Percentiles rank a stretch among this genome's conserved stretches.
phyloP scores from a whole-genome alignment of 2,329 filamentous ascomycete genomes.

The Paraconiothyrium sp. region DNA sequence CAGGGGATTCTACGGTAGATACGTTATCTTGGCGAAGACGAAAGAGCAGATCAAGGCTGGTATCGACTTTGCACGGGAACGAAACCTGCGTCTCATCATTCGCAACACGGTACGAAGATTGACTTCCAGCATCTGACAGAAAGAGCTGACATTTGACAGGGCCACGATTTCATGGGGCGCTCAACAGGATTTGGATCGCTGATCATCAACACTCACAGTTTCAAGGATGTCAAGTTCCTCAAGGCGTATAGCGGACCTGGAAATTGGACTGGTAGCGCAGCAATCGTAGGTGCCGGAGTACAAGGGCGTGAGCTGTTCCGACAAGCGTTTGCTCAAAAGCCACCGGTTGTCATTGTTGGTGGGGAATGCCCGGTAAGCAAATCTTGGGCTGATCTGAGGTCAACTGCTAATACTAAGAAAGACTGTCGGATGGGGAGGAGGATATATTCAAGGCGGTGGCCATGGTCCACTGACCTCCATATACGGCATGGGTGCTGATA shows the following conservation, averaged over 20 bases:
- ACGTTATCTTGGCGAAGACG: conserved; percentile 45
- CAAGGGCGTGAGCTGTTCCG: conserved; percentile 46
- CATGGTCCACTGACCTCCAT: conserved; percentile 52
- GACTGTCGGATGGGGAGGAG: conserved; percentile 54
- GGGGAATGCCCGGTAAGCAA: conserved; percentile 47
- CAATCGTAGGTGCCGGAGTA: conserved; percentile 45
- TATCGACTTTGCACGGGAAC: conserved; percentile 44
- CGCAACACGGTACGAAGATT: conserved; percentile 35
- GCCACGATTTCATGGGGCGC: conserved; percentile 49
- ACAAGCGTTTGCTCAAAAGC: conserved; percentile 39
- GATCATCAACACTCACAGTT: conserved; percentile 50
- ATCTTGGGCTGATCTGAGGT: background rate
- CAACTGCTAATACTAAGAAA: conserved; percentile 19
- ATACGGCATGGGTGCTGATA: conserved; percentile 52
- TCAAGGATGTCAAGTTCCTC: conserved; percentile 43
- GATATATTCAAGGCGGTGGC: conserved; percentile 56
- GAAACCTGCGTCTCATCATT: conserved; percentile 45
- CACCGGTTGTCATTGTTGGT: conserved; percentile 47
- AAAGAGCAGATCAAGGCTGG: conserved; percentile 46
- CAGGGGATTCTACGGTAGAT: conserved; percentile 43
- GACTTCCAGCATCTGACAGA: too few species aligned
- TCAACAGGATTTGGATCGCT: conserved; percentile 46
- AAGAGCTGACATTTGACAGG: conserved; percentile 10
- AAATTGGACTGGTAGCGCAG: conserved; percentile 44
- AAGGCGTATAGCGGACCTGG: conserved; percentile 44